These are phyloP conservation scores for Sugiyamaella japonica DNA, from an alignment of 1,139 yeast genomes.

Conservation along the genomic window DNA sequence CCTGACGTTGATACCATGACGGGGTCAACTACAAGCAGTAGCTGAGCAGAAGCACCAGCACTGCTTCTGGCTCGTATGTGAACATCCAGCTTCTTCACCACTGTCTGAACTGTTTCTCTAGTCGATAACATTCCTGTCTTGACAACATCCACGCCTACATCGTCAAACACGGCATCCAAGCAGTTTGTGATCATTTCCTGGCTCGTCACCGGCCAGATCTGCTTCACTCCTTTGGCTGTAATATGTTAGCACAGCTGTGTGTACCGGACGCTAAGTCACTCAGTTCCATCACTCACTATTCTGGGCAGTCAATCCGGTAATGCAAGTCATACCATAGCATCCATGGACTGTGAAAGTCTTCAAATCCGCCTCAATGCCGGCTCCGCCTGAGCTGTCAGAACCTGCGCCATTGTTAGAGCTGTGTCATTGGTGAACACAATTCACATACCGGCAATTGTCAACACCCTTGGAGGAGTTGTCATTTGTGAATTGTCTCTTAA, in stretches of 20 bases:
- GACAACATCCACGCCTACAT: slow-evolving; percentile 65
- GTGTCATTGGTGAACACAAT: not conserved
- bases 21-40: slow-evolving; percentile 64
- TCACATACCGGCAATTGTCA: slow-evolving; percentile 33
- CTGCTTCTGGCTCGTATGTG: not conserved
- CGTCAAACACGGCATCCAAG: slow-evolving; percentile 58
- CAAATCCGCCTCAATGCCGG: slow-evolving; percentile 91
- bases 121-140: slow-evolving; percentile 83
- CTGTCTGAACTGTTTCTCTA: slow-evolving; percentile 52
- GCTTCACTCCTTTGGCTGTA: slow-evolving; percentile 50
- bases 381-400: slow-evolving; percentile 91
- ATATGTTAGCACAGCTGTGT: not conserved
- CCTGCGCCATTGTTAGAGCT: slow-evolving; percentile 43
- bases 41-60: not conserved
- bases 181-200: slow-evolving; percentile 48
- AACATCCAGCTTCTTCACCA: slow-evolving; percentile 42
- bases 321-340: slow-evolving; percentile 79
- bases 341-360: slow-evolving; percentile 78
- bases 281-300: slow-evolving; percentile 43
- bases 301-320: slow-evolving; percentile 82
- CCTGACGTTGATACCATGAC: slow-evolving; percentile 85
- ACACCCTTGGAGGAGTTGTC: slow-evolving; percentile 25
- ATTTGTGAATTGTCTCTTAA: not conserved
- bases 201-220: slow-evolving; percentile 49
- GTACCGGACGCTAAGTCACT: not conserved